A percentile compares a stretch with the other conserved stretches of the same genome.
These are phyloP conservation scores for Phanerochaete sordida DNA, from an alignment of 768 basidiomycete species.

Conservation along the genomic window DNA sequence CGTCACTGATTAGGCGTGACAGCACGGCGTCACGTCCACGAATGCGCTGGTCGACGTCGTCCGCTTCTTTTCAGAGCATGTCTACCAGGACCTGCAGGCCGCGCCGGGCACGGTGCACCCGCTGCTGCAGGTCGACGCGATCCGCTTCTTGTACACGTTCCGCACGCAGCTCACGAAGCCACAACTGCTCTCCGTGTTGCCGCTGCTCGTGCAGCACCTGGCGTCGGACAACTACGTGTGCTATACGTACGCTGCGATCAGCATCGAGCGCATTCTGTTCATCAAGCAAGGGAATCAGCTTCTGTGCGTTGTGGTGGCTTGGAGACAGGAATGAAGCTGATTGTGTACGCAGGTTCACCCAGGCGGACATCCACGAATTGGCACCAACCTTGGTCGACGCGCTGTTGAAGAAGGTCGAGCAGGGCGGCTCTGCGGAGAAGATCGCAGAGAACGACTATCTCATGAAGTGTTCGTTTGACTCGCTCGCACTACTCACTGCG, in stretches of 20 bases:
- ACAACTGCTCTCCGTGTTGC: slow-evolving; percentile 88
- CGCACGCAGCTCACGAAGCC: slow-evolving; percentile 93
- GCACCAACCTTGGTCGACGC: slow-evolving; percentile 71
- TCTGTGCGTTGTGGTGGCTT: slow-evolving; percentile 48
- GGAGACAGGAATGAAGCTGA: neutral
- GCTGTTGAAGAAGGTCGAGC: slow-evolving; percentile 77
- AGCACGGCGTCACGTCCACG: slow-evolving; percentile 93
- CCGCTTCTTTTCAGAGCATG: slow-evolving; percentile 91
- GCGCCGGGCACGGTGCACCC: slow-evolving; percentile 69
- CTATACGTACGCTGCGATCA: slow-evolving; percentile 95
- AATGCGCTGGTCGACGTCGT: slow-evolving; percentile 93
- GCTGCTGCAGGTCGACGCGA: slow-evolving; percentile 93
- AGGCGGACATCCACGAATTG: slow-evolving; percentile 81
- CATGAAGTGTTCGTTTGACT: slow-evolving; percentile 78
- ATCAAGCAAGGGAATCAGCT: slow-evolving; percentile 78
- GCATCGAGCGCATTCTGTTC: slow-evolving; percentile 92
- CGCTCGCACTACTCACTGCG: neutral
- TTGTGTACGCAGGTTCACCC: slow-evolving; percentile 78
- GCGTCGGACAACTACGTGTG: slow-evolving; percentile 84
- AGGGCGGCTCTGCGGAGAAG: slow-evolving; percentile 79
- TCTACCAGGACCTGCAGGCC: slow-evolving; percentile 83
- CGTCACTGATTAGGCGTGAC: neutral
- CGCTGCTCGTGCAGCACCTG: slow-evolving; percentile 80
- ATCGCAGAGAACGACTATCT: slow-evolving; percentile 96
- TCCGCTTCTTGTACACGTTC: slow-evolving; percentile 92